phyloP scores from a whole-genome alignment of 495 filamentous ascomycete species.

The Umbilicaria muhlenbergii region DNA sequence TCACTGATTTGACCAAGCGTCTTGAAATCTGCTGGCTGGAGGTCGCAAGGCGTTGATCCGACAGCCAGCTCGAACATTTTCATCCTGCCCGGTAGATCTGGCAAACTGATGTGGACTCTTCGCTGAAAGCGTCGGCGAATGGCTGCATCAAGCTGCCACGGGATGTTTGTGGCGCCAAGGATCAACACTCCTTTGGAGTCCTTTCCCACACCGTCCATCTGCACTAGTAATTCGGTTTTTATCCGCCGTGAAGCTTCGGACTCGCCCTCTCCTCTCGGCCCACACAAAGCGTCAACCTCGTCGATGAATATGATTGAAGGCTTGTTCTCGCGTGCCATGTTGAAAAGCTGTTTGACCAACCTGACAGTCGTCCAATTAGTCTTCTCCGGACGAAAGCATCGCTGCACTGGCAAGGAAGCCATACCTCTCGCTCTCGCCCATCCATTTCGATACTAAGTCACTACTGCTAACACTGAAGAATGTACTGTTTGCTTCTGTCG shows the following conservation, averaged over 20 bases:
- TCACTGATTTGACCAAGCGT: conserved; percentile 68
- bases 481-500: conserved; percentile 97
- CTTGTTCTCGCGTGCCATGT: conserved; percentile 95
- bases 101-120: conserved; percentile 85
- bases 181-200: conserved; percentile 90
- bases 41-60: conserved; percentile 76
- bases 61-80: conserved; percentile 96
- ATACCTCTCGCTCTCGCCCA: conserved; percentile 96
- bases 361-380: conserved; percentile 27
- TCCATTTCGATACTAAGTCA: conserved; percentile 97
- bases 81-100: conserved; percentile 74
- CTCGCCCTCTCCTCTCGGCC: conserved; percentile 91
- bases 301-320: conserved; percentile 99
- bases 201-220: conserved; percentile 97
- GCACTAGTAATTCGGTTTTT: conserved; percentile 95
- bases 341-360: conserved; percentile 92
- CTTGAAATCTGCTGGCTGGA: conserved; percentile 62
- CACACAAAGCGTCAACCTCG: conserved; percentile 94
- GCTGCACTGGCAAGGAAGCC: conserved; percentile 7
- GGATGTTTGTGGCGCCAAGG: conserved; percentile 94
- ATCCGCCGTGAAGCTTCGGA: conserved; percentile 93
- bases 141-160: conserved; percentile 97
- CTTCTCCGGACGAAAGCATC: not conserved
- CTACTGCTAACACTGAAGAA: conserved; percentile 97
- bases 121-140: conserved; percentile 94